Evolutionary conservation across 2,329 filamentous ascomycete genomes (phyloP), one percentile per base, ranked within the genome.

Genomic region (Coniochaeta prunicola): DNA sequence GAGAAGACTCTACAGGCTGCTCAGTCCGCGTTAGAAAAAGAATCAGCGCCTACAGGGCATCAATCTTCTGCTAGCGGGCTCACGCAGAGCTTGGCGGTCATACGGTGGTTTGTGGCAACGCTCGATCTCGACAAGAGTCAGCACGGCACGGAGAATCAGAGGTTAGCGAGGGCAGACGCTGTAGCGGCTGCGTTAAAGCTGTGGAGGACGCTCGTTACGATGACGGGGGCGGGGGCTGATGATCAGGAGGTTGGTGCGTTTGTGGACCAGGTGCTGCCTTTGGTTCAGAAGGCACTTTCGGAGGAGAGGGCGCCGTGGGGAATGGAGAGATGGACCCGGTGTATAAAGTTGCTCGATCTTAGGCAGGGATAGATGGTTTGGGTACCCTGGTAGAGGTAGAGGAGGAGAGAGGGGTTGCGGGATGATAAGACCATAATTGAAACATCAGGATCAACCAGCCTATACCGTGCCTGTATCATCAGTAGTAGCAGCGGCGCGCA

Each of bases 131-230:
- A 78, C 10, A 70, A 71, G 45, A 70, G 73, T 0, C 80, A 80
- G 31, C 71, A 74, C 0, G 79, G 81, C 0, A 77, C 78, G 0
- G 82, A 85, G 64, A 67, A 74, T 4, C 82, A 85, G 69, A 75
- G 83, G 17, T 64, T 76, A 24, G 70, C 70, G 60, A 72, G 82
- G 38, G 77, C 76, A 1, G 77, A 77, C 64, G 80, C 81, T 0
- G 67, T 79, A 0, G 70, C 69, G 1, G 73, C 74, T 0, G 72
- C 78, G 12, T 66, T 76, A 6, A 72, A 71, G 60, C 74, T 79
- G 1, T 75, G 73, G 60, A 73, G 72, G 38, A 70, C 71, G 69
- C 75, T 0, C 77, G 62, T 17, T 36, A 57, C 6, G 56, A 36
- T 2, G 62, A 62, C 7, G 64, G 65, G 58, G 54, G 48, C 1